Percentiles rank a stretch among this genome's conserved stretches.
Evolutionary conservation across 495 filamentous ascomycete genomes (phyloP).

Genomic region (Trichocladium uniseriatum): DNA sequence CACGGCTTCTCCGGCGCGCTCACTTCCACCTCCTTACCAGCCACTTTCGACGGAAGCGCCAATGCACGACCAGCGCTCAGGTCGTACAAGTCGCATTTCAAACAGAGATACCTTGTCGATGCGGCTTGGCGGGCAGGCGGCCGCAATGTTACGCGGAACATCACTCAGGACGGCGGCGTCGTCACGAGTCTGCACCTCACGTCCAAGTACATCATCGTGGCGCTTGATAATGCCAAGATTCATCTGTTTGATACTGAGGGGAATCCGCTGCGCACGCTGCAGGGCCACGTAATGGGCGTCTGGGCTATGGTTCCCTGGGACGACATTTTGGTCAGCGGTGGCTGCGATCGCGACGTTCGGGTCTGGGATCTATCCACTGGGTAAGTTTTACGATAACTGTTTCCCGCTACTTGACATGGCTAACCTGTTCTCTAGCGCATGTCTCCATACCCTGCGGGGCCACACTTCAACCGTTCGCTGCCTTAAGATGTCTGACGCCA

Average conservation of each 20-base stretch:
- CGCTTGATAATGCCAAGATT: conserved; percentile 95
- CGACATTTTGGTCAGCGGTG: conserved; percentile 89
- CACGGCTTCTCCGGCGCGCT: conserved; percentile 32
- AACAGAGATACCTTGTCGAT: conserved; percentile 93
- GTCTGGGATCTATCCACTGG: conserved; percentile 97
- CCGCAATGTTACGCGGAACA: conserved; percentile 63
- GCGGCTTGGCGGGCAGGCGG: conserved; percentile 93
- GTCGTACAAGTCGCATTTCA: conserved; percentile 93
- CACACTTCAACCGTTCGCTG: conserved; percentile 96
- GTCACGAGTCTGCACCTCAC: conserved; percentile 94
- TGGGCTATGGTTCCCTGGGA: conserved; percentile 99
- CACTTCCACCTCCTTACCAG: conserved; percentile 20
- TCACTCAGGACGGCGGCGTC: conserved; percentile 91
- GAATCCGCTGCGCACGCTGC: conserved; percentile 74
- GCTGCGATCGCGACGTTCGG: conserved; percentile 91
- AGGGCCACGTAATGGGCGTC: conserved; percentile 96
- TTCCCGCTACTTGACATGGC: conserved; percentile 1
- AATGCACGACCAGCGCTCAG: conserved; percentile 35
- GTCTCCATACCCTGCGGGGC: conserved; percentile 77
- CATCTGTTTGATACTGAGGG: conserved; percentile 95
- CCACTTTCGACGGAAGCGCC: conserved; percentile 29
- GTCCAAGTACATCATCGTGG: conserved; percentile 91
- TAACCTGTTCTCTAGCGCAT: conserved; percentile 38
- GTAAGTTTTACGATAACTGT: conserved; percentile 49
- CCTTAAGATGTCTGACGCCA: conserved; percentile 90